phyloP scores from a whole-genome alignment of 192 early-diverging fungal species.

The Backusella tarrabulga region DNA sequence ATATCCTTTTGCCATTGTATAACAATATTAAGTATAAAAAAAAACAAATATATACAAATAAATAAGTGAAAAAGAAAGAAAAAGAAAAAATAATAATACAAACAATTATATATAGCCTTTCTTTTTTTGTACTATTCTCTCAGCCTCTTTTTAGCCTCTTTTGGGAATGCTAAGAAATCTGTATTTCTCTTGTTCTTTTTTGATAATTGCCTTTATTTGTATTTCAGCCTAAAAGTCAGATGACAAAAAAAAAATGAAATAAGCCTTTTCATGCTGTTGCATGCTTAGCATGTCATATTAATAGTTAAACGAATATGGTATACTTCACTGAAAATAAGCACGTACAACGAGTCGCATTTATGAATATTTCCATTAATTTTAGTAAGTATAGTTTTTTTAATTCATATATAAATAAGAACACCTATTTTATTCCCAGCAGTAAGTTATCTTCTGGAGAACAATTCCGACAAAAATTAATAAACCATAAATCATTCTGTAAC shows the following conservation, averaged over 20 bases:
- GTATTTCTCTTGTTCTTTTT: not conserved
- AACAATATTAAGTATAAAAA: not conserved
- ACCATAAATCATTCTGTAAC: not conserved
- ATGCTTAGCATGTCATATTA: not conserved
- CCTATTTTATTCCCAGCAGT: not conserved
- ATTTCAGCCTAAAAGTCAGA: constrained; percentile 8
- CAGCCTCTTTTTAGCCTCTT: constrained; percentile 4
- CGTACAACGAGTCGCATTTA: not conserved
- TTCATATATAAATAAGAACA: not conserved
- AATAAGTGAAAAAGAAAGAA: not conserved
- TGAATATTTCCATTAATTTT: not conserved
- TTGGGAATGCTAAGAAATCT: constrained; percentile 5
- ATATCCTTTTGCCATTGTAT: constrained; percentile 5
- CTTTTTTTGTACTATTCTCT: not conserved
- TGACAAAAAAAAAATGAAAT: not conserved
- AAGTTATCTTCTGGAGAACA: not conserved
- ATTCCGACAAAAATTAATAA: constrained; percentile 6
- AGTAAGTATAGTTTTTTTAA: not conserved
- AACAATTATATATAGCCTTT: not conserved
- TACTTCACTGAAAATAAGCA: not conserved
- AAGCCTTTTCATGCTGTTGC: not conserved
- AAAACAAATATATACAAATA: constrained; percentile 11
- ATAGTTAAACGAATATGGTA: not conserved
- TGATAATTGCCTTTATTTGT: not conserved
- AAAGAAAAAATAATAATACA: not conserved